Conservation (phyloP, 805 yeast genomes). For the Lipomyces chichibuensis region DNA sequence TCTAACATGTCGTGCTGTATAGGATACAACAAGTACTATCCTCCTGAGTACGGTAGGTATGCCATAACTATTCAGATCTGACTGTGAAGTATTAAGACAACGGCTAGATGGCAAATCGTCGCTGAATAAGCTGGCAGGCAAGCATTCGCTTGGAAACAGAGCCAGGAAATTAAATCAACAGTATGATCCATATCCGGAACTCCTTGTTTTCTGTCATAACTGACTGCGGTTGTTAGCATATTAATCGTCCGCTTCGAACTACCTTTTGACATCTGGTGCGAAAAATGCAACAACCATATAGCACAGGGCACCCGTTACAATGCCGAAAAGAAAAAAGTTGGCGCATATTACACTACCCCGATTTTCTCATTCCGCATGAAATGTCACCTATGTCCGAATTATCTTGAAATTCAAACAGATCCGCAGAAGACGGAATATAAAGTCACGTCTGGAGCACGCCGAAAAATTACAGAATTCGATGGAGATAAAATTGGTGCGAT, state of each 20-base stretch:
- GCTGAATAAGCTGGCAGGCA: slow-evolving; percentile 42
- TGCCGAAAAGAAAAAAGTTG: slow-evolving; percentile 42
- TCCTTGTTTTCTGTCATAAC: neutral
- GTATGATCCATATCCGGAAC: neutral
- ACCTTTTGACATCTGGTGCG: slow-evolving; percentile 41
- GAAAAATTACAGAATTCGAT: slow-evolving; percentile 24
- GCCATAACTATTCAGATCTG: neutral
- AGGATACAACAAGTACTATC: slow-evolving; percentile 44
- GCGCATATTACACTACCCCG: slow-evolving; percentile 41
- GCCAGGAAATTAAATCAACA: slow-evolving; percentile 39
- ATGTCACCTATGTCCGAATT: slow-evolving; percentile 40
- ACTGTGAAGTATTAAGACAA: neutral
- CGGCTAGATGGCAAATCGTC: slow-evolving; percentile 40
- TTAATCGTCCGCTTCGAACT: slow-evolving; percentile 43
- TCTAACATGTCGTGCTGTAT: neutral
- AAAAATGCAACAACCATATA: slow-evolving; percentile 38
- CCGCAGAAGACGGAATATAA: slow-evolving; percentile 41
- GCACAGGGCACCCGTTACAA: slow-evolving; percentile 43
- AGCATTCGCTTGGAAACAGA: slow-evolving; percentile 39
- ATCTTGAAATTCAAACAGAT: slow-evolving; percentile 42
- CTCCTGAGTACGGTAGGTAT: slow-evolving; percentile 43
- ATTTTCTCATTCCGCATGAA: slow-evolving; percentile 41
- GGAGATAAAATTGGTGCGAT: slow-evolving; percentile 23
- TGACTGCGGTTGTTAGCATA: slow-evolving; percentile 17
- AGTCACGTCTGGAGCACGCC: slow-evolving; percentile 38